Base-by-base conservation (phyloP, 768 basidiomycete species). In the Panaeolus cyanescens region DNA sequence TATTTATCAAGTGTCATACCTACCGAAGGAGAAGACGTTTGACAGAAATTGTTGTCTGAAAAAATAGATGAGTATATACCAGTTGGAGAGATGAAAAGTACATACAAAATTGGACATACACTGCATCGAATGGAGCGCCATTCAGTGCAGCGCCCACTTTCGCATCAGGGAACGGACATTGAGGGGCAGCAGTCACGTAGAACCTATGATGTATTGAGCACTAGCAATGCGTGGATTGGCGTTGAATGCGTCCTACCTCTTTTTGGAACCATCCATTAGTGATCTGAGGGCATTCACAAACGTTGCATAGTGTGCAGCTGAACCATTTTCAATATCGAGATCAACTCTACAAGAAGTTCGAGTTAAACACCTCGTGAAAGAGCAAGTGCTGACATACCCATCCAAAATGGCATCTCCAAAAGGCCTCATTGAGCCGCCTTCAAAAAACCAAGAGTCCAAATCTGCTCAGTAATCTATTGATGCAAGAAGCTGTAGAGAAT, bases 51-150 rank as follows among this genome's bases (percentile, higher is more conserved):
- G 71, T 88, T 88, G 60, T 81, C 78, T 79, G 40, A 32, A 30
- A 55, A 40, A 54, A 54, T 34, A 30, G 42, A n/a, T 61, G 33
- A 58, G 63, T 45, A 58, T 55, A 40, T 55, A 22, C 19, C 31
- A 54, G 3, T 9, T 28, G 33, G 34, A 31, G 31, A 36, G 61
- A 59, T 32, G 62, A 54, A 42, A 9, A 28, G 33, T 2, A 68
- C 79, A 62, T 66, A 82, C 83, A 85, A 70, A 91, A 88, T 69
- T 90, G 90, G 33, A 91, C 88, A 67, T 87, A 90, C 60, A 91
- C 74, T 1, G 87, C 87, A 70, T 91, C 90, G 64, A 91, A 91
- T 3, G 74, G 79, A 6, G 84, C 88, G 10, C 76, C 77, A 68
- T 87, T 82, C 61, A 91, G 72, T 32, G 85, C 83, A 30, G 76